Evolutionary conservation across 345 rosid genomes (phyloP), one percentile per base, ranked within the genome.

Genomic region (Salix koriyanagi): DNA sequence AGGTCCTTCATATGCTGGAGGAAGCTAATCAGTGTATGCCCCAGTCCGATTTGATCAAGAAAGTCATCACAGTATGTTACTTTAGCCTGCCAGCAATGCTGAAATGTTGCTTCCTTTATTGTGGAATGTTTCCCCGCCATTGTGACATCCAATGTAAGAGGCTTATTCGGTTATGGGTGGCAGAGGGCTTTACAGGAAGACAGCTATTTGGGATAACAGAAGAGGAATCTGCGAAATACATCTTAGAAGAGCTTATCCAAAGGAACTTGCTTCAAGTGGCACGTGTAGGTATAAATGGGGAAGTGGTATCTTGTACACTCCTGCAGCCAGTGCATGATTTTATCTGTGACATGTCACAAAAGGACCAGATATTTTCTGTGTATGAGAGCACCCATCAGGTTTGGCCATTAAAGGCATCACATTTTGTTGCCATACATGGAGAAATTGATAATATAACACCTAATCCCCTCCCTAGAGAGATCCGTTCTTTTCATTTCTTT

Each of bases 41-140:
- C 23, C 65, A 60, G 30, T 60, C 25, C 65, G 6, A 25, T 25
- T 60, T 23, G 30, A 60, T 60, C 65, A 60, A 60, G 65, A 60
- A 60, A 25, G 28, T 60, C 28, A 19, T 60, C 23, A 23, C 28
- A 60, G 65, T 60, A 6, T 60, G 65, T 12, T 60, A 60, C 65
- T 60, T 60, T 60, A 60, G 65, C 25, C 65, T 60, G 23, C 65
- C 65, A 60, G 65, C 65, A 60, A 60, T 60, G 65, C 25, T 60
- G 23, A 60, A 60, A 60, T 60, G 65, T 10, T 60, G 65, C 65
- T 60, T 60, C 28, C 65, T 60, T 25, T 60, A 60, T 60, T 60
- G 65, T 60, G 65, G 65, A 60, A 60, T 60, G 65, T 60, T 60
- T 60, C 65, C 65, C 65, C 65, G 25, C 65, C 65, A 60, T 23